Evolutionary conservation across 768 basidiomycete species (phyloP).

Genomic region (Suillus sp.): DNA sequence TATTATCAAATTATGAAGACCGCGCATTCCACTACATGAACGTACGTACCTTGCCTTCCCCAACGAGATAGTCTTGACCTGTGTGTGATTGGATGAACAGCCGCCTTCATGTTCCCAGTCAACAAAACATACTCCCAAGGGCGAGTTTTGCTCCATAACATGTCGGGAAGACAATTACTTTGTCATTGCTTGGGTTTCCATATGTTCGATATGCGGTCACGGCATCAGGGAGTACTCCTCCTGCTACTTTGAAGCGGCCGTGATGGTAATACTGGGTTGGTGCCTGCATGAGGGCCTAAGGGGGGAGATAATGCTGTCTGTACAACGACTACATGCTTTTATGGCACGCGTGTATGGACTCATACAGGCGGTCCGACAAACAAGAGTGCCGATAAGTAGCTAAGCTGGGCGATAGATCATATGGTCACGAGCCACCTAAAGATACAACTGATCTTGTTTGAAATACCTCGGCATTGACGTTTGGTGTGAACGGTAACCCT

Average conservation of each 20-base stretch:
- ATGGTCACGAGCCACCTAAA: not conserved
- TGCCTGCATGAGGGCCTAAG: conserved; percentile 14
- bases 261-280: conserved; percentile 52
- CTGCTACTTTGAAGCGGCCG: conserved; percentile 52
- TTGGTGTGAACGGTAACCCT: conserved; percentile 1
- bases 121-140: conserved; percentile 42
- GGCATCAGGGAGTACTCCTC: conserved; percentile 56
- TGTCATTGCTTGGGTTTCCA: conserved; percentile 53
- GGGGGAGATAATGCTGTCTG: not conserved
- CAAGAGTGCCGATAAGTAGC: not conserved
- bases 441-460: no score
- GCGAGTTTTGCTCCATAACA: conserved; percentile 54
- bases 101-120: conserved; percentile 33
- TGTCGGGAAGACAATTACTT: conserved; percentile 54
- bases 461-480: not conserved
- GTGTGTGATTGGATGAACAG: conserved; percentile 15
- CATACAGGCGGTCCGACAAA: not conserved
- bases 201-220: conserved; percentile 60
- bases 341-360: not conserved
- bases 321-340: not conserved
- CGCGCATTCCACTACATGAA: not conserved
- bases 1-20: conserved; percentile 21
- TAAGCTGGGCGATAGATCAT: not conserved
- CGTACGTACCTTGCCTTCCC: conserved; percentile 46
- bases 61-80: conserved; percentile 52